These are phyloP conservation scores for Astrothelium subdiscretum DNA, from an alignment of 495 filamentous ascomycete species.

Conservation along the genomic window DNA sequence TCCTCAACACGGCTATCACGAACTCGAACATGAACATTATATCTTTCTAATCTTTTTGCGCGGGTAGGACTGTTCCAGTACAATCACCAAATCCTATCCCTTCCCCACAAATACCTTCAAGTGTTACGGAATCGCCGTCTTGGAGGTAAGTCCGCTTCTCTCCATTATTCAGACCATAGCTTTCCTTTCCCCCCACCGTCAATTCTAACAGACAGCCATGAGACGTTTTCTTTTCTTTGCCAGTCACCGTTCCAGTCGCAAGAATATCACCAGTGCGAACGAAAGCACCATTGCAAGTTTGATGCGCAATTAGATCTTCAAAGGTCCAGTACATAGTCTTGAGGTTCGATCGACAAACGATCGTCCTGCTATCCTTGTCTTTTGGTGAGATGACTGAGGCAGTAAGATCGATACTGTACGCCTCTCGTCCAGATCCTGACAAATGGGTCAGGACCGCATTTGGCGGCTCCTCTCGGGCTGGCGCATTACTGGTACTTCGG, in stretches of 20 bases:
- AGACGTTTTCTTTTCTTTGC: constrained; percentile 6
- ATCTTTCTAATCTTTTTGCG: neutral
- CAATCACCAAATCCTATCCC: constrained; percentile 16
- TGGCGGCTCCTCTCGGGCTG: neutral
- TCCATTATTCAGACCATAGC: neutral
- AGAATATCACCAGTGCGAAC: constrained; percentile 21
- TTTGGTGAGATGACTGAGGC: constrained; percentile 4
- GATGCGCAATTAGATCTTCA: constrained; percentile 20
- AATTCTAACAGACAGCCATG: constrained; percentile 21
- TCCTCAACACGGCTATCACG: neutral
- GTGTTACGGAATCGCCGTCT: constrained; percentile 14
- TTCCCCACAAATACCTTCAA: constrained; percentile 10
- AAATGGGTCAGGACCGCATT: constrained; percentile 1
- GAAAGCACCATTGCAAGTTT: constrained; percentile 18
- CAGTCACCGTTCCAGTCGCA: constrained; percentile 20
- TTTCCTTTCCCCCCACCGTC: neutral
- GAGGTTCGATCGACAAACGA: constrained; percentile 10
- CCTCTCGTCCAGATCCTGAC: constrained; percentile 5
- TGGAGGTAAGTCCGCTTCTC: constrained; percentile 5
- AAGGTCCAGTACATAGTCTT: constrained; percentile 22
- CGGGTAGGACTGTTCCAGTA: constrained; percentile 8
- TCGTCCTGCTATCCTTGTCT: neutral
- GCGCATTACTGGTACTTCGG: neutral
- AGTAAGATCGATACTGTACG: constrained; percentile 11
- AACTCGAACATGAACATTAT: neutral